These are phyloP conservation scores for Xylariales sp. DNA, from an alignment of 2,329 filamentous ascomycete genomes.

Conservation along the genomic window DNA sequence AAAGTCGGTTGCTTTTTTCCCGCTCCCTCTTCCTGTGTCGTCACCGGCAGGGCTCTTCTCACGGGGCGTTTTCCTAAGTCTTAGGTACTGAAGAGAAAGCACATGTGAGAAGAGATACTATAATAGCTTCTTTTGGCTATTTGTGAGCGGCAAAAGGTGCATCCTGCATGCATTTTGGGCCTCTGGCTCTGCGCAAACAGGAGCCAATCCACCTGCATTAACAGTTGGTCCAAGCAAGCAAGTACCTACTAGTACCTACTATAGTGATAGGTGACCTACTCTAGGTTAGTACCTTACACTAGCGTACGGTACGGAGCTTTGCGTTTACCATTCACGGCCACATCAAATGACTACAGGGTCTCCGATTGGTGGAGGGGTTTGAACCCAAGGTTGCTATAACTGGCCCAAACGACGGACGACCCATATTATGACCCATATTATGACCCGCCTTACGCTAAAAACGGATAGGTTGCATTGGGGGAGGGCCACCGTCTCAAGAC, in stretches of 20 bases:
- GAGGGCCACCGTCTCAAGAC: too few relatives aligned
- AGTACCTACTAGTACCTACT: background rate
- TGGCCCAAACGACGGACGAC: slow-evolving; percentile 26
- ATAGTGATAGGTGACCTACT: too few relatives aligned
- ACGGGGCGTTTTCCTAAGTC: background rate
- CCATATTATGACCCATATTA: background rate
- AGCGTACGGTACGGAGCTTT: too few relatives aligned
- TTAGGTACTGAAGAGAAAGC: too few relatives aligned
- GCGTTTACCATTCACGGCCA: slow-evolving; percentile 32
- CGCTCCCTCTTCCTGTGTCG: background rate
- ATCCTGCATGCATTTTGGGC: background rate
- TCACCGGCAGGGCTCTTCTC: background rate
- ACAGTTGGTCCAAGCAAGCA: slow-evolving; percentile 8
- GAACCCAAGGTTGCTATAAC: slow-evolving; percentile 30
- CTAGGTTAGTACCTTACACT: too few relatives aligned
- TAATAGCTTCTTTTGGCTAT: background rate
- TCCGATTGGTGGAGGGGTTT: slow-evolving; percentile 38
- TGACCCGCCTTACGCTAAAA: slow-evolving; percentile 6
- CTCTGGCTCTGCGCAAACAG: slow-evolving; percentile 15
- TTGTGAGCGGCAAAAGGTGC: slow-evolving; percentile 27
- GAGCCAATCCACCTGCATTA: slow-evolving; percentile 29
- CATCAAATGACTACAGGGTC: slow-evolving; percentile 26
- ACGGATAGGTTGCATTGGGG: slow-evolving; percentile 26
- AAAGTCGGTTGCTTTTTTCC: slow-evolving; percentile 6
- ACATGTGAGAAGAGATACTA: too few relatives aligned